These are phyloP conservation scores for Chrysosporium queenslandicum DNA, from an alignment of 2,329 filamentous ascomycete genomes.

Conservation along the genomic window DNA sequence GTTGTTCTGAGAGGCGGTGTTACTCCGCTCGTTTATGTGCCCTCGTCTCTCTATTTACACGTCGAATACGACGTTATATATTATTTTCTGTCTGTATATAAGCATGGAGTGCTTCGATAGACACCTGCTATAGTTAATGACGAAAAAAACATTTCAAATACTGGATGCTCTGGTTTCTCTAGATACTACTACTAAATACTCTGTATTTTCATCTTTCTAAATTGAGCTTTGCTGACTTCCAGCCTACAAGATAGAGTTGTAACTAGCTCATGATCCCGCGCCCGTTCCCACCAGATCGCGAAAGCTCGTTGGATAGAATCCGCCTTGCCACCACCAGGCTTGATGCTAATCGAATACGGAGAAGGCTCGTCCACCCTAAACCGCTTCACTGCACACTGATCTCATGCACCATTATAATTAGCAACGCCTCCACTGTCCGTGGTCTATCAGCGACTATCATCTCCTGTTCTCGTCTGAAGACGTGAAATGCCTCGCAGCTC, in stretches of 20 bases:
- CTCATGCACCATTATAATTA: no score
- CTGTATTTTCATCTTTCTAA: neutral
- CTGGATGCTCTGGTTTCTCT: no score
- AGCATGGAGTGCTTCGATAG: neutral
- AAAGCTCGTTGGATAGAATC: neutral
- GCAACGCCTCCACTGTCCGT: no score
- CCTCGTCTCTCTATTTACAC: no score
- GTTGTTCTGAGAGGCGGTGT: conserved; percentile 43
- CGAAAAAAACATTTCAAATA: neutral
- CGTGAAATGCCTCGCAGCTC: no score
- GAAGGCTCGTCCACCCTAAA: no score
- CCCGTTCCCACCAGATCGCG: neutral
- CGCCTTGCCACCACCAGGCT: neutral
- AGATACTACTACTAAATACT: no score
- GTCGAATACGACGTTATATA: neutral
- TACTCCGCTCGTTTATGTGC: neutral
- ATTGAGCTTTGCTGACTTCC: neutral
- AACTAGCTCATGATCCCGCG: neutral
- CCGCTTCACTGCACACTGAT: no score
- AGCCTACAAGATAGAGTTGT: neutral
- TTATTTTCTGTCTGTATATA: neutral
- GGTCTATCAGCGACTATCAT: no score
- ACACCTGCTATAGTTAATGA: neutral
- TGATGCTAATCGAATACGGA: neutral
- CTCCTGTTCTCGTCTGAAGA: neutral